Percentiles rank a stretch among this genome's conserved stretches.
Conservation (phyloP, 768 basidiomycete species). For the Mycena amicta region DNA sequence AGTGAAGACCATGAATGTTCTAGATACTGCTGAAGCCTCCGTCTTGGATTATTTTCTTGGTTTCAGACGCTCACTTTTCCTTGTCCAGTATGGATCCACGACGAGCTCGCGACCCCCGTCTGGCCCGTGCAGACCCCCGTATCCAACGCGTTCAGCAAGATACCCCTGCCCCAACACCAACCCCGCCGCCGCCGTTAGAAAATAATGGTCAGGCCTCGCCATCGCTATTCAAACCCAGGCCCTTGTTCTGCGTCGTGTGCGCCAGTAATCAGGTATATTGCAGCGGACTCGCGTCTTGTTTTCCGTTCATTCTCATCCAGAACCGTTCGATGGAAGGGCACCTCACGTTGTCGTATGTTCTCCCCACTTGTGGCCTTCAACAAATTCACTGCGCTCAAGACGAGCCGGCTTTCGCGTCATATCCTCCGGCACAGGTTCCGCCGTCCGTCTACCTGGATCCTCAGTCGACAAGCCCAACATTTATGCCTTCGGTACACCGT, state of each 20-base stretch:
- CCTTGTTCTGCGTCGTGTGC: constrained; percentile 96
- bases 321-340: constrained; percentile 99
- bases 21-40: constrained; percentile 87
- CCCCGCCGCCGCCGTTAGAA: constrained; percentile 25
- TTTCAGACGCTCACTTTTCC: constrained; percentile 20
- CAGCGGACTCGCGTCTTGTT: constrained; percentile 17
- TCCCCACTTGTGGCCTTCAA: not conserved
- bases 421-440: constrained; percentile 95
- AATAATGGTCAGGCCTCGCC: constrained; percentile 14
- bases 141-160: constrained; percentile 50
- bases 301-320: constrained; percentile 42
- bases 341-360: constrained; percentile 78
- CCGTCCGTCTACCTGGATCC: constrained; percentile 93
- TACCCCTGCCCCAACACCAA: constrained; percentile 41
- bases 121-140: constrained; percentile 71
- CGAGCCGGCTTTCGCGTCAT: constrained; percentile 91
- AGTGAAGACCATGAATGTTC: constrained; percentile 78
- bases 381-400: constrained; percentile 43
- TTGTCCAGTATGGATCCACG: constrained; percentile 64
- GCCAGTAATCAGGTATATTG: constrained; percentile 92
- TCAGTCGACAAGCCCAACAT: constrained; percentile 98
- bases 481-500: constrained; percentile 95
- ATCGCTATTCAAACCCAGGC: constrained; percentile 60
- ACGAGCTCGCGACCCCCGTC: constrained; percentile 78
- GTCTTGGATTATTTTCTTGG: constrained; percentile 8